Base-by-base conservation (phyloP, 2,329 filamentous ascomycete genomes). In the Metarhizium guizhouense region DNA sequence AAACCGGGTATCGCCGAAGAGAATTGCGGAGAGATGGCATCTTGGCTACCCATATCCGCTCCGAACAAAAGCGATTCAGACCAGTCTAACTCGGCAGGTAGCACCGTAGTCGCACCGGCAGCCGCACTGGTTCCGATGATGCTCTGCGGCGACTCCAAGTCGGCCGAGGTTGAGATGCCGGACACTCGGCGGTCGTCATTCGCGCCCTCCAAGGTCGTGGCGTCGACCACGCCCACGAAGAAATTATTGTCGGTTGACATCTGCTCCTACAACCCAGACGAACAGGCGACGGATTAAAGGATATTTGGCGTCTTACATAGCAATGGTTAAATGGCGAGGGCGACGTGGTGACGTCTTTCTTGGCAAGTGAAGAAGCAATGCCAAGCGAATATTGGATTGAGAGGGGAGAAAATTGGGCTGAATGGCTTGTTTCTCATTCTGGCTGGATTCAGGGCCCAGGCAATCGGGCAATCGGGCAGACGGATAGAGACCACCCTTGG, bases 21-120 rank as follows among this genome's bases (percentile, higher is more conserved):
- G 8, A 51, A 48, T 16, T 47, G 32, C 30, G 29, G 25, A 36
- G 48, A 32, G 6, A 51, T 32, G 14, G n/a, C 50, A 25, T 50
- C 32, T 30, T 14, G 18, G 34, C n/a, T 14, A 42, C 16, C 53
- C 13, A 54, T 47, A 3, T 51, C 54, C 40, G 36, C 20, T 2
- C 20, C 56, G 49, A 60, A 57, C 30, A 58, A 18, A 13, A 60
- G 50, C n/a, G 49, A 34, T 16, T 54, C 53, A 13, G 54, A 30
- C 54, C 58, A 60, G 38, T 56, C 58, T 52, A 55, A 43, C 14
- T 53, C 56, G n/a, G 38, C 43, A 16, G 34, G 29, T 47, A 32
- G 10, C 6, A 14, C 38, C 18, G 53, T n/a, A 25, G 36, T 45
- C 10, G 55, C 38, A 16, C 20, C 55, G 7, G 49, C 18, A 43